Evolutionary conservation across 2,329 filamentous ascomycete genomes (phyloP).

Genomic region (Ceratocystis cacaofunesta): DNA sequence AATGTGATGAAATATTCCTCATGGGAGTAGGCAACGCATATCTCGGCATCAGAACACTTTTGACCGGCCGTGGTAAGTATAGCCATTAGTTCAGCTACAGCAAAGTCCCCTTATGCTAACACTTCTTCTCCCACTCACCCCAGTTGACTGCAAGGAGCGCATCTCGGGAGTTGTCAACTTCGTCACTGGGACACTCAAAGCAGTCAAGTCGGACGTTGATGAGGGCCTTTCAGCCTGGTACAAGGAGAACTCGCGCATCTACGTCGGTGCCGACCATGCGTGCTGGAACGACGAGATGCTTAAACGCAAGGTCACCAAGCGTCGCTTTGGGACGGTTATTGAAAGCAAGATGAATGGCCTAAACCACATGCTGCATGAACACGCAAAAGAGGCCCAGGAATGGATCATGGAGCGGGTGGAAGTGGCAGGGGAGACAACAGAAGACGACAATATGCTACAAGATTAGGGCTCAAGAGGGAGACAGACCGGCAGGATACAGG

Average conservation of each 20-base stretch:
- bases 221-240: constrained; percentile 68
- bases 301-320: constrained; percentile 42
- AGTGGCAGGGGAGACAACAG: constrained; percentile 31
- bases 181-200: constrained; percentile 59
- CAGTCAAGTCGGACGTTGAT: constrained; percentile 66
- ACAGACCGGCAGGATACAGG: background rate
- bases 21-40: constrained; percentile 86
- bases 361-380: constrained; percentile 41
- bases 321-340: constrained; percentile 44
- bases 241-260: constrained; percentile 63
- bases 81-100: constrained; percentile 9
- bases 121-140: background rate
- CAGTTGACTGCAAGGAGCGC: constrained; percentile 45
- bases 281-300: constrained; percentile 56
- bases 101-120: constrained; percentile 17
- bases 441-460: constrained; percentile 30
- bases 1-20: constrained; percentile 62
- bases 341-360: constrained; percentile 35
- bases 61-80: constrained; percentile 56
- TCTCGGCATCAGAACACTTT: constrained; percentile 63
- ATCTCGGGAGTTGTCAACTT: constrained; percentile 68
- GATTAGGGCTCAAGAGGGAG: background rate
- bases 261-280: constrained; percentile 57
- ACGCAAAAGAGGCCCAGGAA: constrained; percentile 35
- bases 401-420: constrained; percentile 35